Base-by-base conservation (phyloP, 441 rosid species). In the Erodium texanum region DNA sequence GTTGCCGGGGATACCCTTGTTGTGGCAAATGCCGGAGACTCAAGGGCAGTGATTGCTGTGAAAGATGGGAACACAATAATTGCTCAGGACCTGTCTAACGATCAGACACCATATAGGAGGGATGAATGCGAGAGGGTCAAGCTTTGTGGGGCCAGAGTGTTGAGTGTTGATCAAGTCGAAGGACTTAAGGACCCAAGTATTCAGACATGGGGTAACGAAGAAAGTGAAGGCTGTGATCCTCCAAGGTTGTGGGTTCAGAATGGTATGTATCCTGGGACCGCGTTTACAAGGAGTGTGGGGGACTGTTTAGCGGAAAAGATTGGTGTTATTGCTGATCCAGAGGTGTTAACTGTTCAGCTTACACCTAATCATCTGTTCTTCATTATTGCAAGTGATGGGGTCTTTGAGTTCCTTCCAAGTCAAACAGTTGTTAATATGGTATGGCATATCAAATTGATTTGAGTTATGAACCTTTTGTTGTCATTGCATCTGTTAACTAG, bases 171-270 rank as follows among this genome's bases (percentile, higher is more conserved):
- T 86, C 99, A 92, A 80, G 87, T 92, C 58, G 92, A 89, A 81
- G 98, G 97, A 7, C 70, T 87, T 50, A 87, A 85, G 84, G 96
- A 92, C 76, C 97, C 99, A 0, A 75, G 71, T 73, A 81, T 88
- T 66, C 96, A 94, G 71, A 66, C 78, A 0, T 89, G 94, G 99
- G 94, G 90, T 0, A 82, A 81, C 72, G 99, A 94, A 80, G 97
- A 92, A 81, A 94, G 83, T 58, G 79, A 87, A 61, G 97, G 97
- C 38, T 80, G 83, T 29, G 97, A 92, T 79, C 99, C 99, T 65
- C 98, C 99, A 0, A 89, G 98, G 79, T 78, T 94, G 78, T 89
- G 99, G 98, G 91, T 94, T 63, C 96, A 84, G 70, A 82, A 94
- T 43, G 99, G 88, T 23, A 88, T 85, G 94, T 94, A 81, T 63